Conservation (phyloP, 2,329 filamentous ascomycete species). For the Zasmidium angulare region DNA sequence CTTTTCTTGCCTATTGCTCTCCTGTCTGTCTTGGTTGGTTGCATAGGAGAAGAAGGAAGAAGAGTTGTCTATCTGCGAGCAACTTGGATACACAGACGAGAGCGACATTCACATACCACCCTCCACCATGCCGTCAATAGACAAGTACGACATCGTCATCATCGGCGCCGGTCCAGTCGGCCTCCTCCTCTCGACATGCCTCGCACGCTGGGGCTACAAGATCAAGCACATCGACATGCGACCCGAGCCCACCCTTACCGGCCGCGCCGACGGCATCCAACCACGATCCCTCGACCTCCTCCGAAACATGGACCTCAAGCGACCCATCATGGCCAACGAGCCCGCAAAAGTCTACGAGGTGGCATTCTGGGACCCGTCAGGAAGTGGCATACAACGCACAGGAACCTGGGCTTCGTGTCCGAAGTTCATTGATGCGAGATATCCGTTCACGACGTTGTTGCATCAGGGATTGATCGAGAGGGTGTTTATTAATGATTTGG, state of each 20-base stretch:
- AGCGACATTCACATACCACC: too few relatives aligned
- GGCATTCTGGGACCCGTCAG: conserved; percentile 63
- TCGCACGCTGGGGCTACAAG: conserved; percentile 90
- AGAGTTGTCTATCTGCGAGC: too few relatives aligned
- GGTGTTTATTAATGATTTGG: conserved; percentile 61
- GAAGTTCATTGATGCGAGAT: conserved; percentile 68
- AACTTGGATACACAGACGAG: too few relatives aligned
- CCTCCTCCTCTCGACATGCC: conserved; percentile 80
- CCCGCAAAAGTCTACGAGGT: conserved; percentile 81
- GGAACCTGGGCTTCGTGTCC: conserved; percentile 84
- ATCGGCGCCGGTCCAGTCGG: conserved; percentile 87
- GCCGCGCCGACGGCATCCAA: conserved; percentile 88
- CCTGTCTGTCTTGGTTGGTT: too few relatives aligned
- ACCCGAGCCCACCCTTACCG: conserved; percentile 78
- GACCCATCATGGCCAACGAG: conserved; percentile 80
- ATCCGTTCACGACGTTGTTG: conserved; percentile 63
- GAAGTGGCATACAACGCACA: conserved; percentile 57
- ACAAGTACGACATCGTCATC: conserved; percentile 71
- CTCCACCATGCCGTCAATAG: conserved; percentile 24
- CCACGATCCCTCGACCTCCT: conserved; percentile 83
- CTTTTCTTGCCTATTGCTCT: neutral
- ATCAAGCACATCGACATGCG: conserved; percentile 95
- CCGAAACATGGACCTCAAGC: conserved; percentile 85
- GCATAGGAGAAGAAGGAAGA: neutral
- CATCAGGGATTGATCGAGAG: conserved; percentile 64